phyloP scores from a whole-genome alignment of 2,329 filamentous ascomycete species.

The Fusarium buxicola region DNA sequence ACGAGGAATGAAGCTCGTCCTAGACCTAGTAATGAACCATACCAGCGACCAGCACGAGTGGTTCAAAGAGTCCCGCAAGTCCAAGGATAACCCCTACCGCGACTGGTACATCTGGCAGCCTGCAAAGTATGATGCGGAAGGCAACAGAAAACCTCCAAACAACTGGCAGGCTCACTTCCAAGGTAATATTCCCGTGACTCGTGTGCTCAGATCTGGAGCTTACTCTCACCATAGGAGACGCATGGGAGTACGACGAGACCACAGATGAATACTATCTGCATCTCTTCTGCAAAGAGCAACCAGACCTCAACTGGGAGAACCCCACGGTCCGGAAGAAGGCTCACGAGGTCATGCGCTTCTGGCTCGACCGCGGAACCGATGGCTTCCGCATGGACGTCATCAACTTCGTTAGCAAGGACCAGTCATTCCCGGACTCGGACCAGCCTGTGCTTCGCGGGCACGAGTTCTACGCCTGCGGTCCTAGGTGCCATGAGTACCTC shows the following conservation, averaged over 20 bases:
- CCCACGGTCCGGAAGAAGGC: slow-evolving; percentile 72
- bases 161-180: slow-evolving; percentile 63
- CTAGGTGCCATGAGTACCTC: slow-evolving; percentile 60
- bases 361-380: slow-evolving; percentile 75
- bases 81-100: slow-evolving; percentile 64
- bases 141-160: slow-evolving; percentile 70
- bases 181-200: slow-evolving; percentile 35
- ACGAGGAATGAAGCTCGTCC: slow-evolving; percentile 74
- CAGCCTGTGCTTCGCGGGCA: slow-evolving; percentile 48
- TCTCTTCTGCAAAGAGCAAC: slow-evolving; percentile 77
- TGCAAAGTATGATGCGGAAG: slow-evolving; percentile 66
- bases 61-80: slow-evolving; percentile 67
- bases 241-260: slow-evolving; percentile 62
- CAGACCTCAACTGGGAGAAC: slow-evolving; percentile 84
- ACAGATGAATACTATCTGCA: slow-evolving; percentile 70
- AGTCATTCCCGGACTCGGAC: slow-evolving; percentile 63
- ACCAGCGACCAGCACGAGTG: slow-evolving; percentile 69
- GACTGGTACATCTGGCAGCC: slow-evolving; percentile 76
- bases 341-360: slow-evolving; percentile 77
- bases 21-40: slow-evolving; percentile 81
- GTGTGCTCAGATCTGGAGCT: not conserved
- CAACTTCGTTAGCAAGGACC: slow-evolving; percentile 74
- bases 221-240: slow-evolving; percentile 50
- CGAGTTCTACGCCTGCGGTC: slow-evolving; percentile 66
- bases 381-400: slow-evolving; percentile 77